Evolutionary conservation across 306 rosid species (phyloP), one percentile per base, ranked within the genome.

Genomic region (Sicyos baderoa): DNA sequence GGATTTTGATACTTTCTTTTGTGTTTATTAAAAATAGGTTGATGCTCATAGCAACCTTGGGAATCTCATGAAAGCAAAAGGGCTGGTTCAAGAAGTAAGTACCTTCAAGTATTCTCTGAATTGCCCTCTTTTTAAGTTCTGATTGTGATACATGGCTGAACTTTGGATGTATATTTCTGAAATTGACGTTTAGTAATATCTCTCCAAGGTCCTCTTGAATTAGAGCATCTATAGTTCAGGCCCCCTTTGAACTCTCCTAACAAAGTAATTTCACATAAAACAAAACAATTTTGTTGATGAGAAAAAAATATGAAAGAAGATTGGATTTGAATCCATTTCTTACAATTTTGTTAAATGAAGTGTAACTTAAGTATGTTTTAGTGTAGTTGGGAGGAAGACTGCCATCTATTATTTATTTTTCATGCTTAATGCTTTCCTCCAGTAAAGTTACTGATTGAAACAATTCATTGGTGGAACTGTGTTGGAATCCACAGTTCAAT

Each of bases 71-170:
- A 85, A 85, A 80, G 79, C 86, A 35, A 83, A 79, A 16, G 89
- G 89, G 25, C 72, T 85, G 79, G 91, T 93, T 76, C 95, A 87
- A 88, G 98, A 93, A 75, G 97, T 93, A 86, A 85, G 95, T 79
- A n/a, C 32, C 72, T 45, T 17, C 6, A 62, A 59, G 32, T 48
- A 10, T 56, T 60, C 11, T 10, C 49, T n/a, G 45, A 47, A 15
- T 12, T 48, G 56, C 57, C 15, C 25, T 22, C 32, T 17, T 17
- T 29, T 29, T 66, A 19, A 14, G 27, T 69, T 73, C 16, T 23
- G 25, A 9, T 6, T 68, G 13, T 64, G 56, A 16, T 42, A 54
- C 54, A 44, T 32, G 16, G 58, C 68, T 74, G 69, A 48, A 68
- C 29, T 70, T 32, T 75, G 18, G 22, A 35, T 75, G 54, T 42